Evolutionary conservation across 2,329 filamentous ascomycete species (phyloP).

Genomic region (Fusarium mexicanum): DNA sequence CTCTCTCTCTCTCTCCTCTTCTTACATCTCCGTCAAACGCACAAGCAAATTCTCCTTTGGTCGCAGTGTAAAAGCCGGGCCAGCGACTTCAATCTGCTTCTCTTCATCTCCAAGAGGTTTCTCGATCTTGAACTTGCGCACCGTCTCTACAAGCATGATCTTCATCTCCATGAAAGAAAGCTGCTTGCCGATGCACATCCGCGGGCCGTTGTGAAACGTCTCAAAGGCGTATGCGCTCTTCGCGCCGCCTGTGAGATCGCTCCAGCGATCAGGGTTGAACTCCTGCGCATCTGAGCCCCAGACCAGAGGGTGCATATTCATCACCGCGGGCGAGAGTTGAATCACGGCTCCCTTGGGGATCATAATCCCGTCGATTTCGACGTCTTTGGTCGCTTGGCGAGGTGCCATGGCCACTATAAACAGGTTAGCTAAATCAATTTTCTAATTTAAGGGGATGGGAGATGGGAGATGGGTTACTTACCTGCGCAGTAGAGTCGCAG

Average conservation of each 20-base stretch:
- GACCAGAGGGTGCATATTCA: slow-evolving; percentile 48
- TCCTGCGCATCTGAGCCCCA: slow-evolving; percentile 50
- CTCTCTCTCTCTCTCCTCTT: neutral
- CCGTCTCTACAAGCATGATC: slow-evolving; percentile 46
- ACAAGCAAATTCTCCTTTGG: slow-evolving; percentile 42
- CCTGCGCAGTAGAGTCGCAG: slow-evolving; percentile 54
- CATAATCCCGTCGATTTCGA: slow-evolving; percentile 48
- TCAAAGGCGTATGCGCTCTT: slow-evolving; percentile 47
- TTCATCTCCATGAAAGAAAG: slow-evolving; percentile 53
- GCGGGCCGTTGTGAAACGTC: slow-evolving; percentile 50
- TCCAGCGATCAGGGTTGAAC: slow-evolving; percentile 54
- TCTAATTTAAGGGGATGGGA: neutral
- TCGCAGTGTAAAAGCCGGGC: slow-evolving; percentile 41
- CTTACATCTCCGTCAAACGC: slow-evolving; percentile 23
- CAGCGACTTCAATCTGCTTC: slow-evolving; percentile 34
- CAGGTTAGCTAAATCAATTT: neutral
- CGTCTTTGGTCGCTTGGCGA: slow-evolving; percentile 47
- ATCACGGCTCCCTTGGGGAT: slow-evolving; percentile 53
- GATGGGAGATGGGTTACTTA: slow-evolving; percentile 3
- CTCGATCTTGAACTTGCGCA: slow-evolving; percentile 46
- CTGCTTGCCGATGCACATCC: slow-evolving; percentile 51
- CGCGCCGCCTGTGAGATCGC: slow-evolving; percentile 35
- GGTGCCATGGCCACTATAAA: slow-evolving; percentile 47
- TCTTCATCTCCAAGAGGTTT: slow-evolving; percentile 21
- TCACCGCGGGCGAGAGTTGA: slow-evolving; percentile 49